Evolutionary conservation across 2,329 filamentous ascomycete species (phyloP).

Genomic region (Tolypocladium capitatum): DNA sequence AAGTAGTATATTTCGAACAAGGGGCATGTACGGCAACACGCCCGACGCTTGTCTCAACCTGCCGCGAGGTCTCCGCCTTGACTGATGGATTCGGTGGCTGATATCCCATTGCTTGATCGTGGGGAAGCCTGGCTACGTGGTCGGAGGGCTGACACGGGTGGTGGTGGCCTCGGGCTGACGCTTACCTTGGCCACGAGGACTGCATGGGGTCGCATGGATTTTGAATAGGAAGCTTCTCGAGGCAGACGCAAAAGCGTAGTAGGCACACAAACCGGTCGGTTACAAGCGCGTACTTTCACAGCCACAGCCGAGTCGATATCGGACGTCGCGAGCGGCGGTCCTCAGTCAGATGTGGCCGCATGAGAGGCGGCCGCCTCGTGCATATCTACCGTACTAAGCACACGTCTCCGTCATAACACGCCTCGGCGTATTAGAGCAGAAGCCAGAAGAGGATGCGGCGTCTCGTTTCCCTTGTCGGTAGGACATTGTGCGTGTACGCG

Average conservation of each 20-base stretch:
- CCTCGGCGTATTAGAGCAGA: not conserved
- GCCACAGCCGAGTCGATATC: not conserved
- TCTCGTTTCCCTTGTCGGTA: not conserved
- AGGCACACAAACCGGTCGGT: not conserved
- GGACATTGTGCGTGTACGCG: not conserved
- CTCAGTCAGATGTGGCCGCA: constrained; percentile 1
- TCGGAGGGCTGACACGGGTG: not conserved
- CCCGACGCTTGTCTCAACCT: constrained; percentile 5
- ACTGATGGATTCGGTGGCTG: not conserved
- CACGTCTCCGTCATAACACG: not conserved
- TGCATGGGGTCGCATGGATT: not conserved
- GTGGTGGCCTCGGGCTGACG: not conserved
- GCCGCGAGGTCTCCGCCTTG: not conserved
- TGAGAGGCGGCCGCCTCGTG: not conserved
- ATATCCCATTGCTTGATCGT: not conserved
- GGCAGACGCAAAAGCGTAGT: not conserved
- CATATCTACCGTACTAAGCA: not conserved
- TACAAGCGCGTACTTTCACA: not conserved
- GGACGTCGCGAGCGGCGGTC: not conserved
- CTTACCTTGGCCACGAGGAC: not conserved
- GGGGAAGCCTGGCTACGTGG: not conserved
- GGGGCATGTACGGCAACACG: not conserved
- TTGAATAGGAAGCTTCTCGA: not conserved
- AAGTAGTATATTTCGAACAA: not conserved
- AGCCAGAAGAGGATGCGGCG: not conserved